These are phyloP conservation scores for Melaleuca quinquenervia DNA, from an alignment of 345 rosid species.

Conservation along the genomic window DNA sequence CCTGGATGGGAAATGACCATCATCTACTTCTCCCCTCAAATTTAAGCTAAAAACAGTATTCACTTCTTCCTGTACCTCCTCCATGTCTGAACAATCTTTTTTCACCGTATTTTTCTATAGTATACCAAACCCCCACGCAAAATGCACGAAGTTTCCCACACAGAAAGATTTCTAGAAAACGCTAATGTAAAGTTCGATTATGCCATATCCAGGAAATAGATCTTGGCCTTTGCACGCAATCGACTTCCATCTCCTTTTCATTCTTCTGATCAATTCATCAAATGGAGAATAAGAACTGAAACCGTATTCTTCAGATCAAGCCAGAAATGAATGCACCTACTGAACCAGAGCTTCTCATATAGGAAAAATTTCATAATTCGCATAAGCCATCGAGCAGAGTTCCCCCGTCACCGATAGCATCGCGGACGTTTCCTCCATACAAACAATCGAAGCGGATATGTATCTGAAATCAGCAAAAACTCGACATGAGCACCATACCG, in stretches of 20 bases:
- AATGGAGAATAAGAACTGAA: not conserved
- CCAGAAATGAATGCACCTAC: not conserved
- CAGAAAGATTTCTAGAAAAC: not conserved
- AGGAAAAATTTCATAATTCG: not conserved
- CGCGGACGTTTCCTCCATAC: not conserved
- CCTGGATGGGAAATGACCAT: constrained; percentile 28
- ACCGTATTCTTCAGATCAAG: not conserved
- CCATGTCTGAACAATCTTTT: constrained; percentile 14
- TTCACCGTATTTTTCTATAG: not conserved
- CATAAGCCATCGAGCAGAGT: not conserved
- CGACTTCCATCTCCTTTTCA: constrained; percentile 20
- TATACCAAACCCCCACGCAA: not conserved
- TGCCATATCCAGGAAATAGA: not conserved
- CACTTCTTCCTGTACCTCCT: constrained; percentile 20
- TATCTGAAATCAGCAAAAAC: not conserved
- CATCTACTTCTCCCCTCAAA: constrained; percentile 29
- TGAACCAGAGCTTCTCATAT: not conserved
- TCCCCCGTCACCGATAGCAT: not conserved
- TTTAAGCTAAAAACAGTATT: constrained; percentile 8
- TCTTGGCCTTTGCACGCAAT: constrained; percentile 19
- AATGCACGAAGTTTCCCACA: constrained; percentile 8
- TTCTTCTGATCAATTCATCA: not conserved
- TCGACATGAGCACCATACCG: not conserved
- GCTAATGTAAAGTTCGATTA: not conserved
- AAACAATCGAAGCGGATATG: not conserved